A percentile compares a stretch with the other conserved stretches of the same genome.
These are phyloP conservation scores for Penicillium mononematosum DNA, from an alignment of 495 filamentous ascomycete genomes.

Conservation along the genomic window DNA sequence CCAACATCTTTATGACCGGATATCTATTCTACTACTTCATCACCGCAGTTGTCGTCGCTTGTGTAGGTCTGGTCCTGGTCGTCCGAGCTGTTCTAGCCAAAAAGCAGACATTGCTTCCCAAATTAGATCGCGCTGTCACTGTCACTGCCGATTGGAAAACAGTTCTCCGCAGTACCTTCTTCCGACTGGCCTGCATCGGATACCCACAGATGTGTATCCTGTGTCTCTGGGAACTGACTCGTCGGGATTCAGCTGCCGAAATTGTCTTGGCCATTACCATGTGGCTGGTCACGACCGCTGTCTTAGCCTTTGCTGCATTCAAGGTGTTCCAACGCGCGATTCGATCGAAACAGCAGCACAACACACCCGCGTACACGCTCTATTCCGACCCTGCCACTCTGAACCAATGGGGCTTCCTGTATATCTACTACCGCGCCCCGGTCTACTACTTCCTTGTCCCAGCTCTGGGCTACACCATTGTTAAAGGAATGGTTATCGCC, in stretches of 20 bases:
- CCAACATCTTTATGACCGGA: conserved; percentile 92
- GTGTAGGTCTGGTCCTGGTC: conserved; percentile 75
- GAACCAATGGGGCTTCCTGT: conserved; percentile 98
- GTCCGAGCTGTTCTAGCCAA: conserved; percentile 65
- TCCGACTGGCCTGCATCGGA: conserved; percentile 82
- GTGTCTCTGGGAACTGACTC: conserved; percentile 90
- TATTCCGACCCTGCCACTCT: conserved; percentile 89
- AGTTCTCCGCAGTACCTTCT: conserved; percentile 86
- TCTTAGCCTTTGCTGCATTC: conserved; percentile 77
- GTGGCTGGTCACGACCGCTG: conserved; percentile 74
- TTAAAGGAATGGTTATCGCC: conserved; percentile 88
- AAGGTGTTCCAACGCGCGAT: conserved; percentile 87
- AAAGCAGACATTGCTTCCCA: conserved; percentile 71
- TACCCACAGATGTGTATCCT: conserved; percentile 90
- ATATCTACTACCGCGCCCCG: conserved; percentile 92
- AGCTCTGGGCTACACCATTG: conserved; percentile 68
- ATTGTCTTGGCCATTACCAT: conserved; percentile 87
- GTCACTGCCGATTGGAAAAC: conserved; percentile 87
- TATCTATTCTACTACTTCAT: conserved; percentile 87
- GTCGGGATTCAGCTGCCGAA: conserved; percentile 79
- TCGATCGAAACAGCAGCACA: conserved; percentile 82
- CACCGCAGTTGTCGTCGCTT: conserved; percentile 66
- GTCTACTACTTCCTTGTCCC: conserved; percentile 95
- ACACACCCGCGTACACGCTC: conserved; percentile 92
- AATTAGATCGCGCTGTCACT: conserved; percentile 61